These are phyloP conservation scores for Lachancea lanzarotensis DNA, from an alignment of 805 yeast genomes.

Conservation along the genomic window DNA sequence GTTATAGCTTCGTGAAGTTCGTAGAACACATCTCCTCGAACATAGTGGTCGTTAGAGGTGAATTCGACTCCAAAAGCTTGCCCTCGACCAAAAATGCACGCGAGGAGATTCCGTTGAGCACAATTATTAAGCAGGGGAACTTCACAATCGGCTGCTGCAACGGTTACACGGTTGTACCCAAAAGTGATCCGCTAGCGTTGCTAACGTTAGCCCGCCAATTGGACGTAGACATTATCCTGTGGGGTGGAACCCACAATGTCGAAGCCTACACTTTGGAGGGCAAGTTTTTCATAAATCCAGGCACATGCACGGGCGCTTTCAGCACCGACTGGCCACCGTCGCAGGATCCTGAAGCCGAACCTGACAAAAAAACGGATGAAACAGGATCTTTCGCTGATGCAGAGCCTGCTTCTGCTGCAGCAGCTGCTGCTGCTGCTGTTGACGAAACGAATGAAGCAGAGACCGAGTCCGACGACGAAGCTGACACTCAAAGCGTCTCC, in stretches of 20 bases:
- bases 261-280: slow-evolving; percentile 93
- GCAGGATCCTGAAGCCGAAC: neutral
- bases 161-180: slow-evolving; percentile 80
- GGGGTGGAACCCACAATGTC: slow-evolving; percentile 91
- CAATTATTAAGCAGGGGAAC: slow-evolving; percentile 60
- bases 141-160: slow-evolving; percentile 78
- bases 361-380: slow-evolving; percentile 39
- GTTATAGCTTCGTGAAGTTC: slow-evolving; percentile 55
- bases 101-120: slow-evolving; percentile 48
- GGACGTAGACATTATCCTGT: slow-evolving; percentile 83
- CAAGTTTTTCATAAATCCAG: slow-evolving; percentile 92
- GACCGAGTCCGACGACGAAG: slow-evolving; percentile 9
- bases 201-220: slow-evolving; percentile 78
- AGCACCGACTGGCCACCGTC: slow-evolving; percentile 51
- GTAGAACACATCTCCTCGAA: slow-evolving; percentile 64
- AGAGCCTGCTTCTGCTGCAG: too few species aligned
- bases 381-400: too few species aligned
- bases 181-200: slow-evolving; percentile 78
- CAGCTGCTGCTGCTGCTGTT: slow-evolving; percentile 17
- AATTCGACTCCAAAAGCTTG: slow-evolving; percentile 51
- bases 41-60: slow-evolving; percentile 75
- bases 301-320: slow-evolving; percentile 92
- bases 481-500: slow-evolving; percentile 46
- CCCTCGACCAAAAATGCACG: slow-evolving; percentile 16
- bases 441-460: slow-evolving; percentile 14